phyloP scores from a whole-genome alignment of 768 basidiomycete species.

The Harrya chromipes region DNA sequence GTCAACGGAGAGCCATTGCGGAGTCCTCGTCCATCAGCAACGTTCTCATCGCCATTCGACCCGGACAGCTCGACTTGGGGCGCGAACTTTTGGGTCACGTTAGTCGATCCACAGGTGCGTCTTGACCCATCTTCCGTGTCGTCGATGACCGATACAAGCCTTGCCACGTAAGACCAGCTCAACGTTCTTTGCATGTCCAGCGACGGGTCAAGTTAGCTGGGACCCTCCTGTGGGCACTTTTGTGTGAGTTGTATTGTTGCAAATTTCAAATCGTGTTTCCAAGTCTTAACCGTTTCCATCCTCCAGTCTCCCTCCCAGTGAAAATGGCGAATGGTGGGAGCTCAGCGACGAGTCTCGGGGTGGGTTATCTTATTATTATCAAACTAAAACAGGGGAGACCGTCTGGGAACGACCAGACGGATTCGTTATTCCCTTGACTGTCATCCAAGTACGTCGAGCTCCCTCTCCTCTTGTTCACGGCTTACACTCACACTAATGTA shows the following conservation, averaged over 20 bases:
- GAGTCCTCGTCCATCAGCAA: slow-evolving; percentile 32
- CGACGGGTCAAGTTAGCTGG: slow-evolving; percentile 91
- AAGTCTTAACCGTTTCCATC: neutral
- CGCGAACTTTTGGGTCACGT: slow-evolving; percentile 91
- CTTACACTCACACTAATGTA: slow-evolving; percentile 5
- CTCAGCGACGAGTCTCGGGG: slow-evolving; percentile 79
- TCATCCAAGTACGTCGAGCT: slow-evolving; percentile 66
- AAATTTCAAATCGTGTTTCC: slow-evolving; percentile 19
- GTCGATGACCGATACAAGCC: slow-evolving; percentile 9
- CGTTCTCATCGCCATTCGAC: slow-evolving; percentile 18
- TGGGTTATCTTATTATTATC: slow-evolving; percentile 90
- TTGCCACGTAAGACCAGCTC: slow-evolving; percentile 43
- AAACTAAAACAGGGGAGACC: slow-evolving; percentile 87
- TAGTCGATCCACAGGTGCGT: slow-evolving; percentile 85
- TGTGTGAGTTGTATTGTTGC: slow-evolving; percentile 51
- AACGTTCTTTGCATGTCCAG: slow-evolving; percentile 90
- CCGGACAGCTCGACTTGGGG: slow-evolving; percentile 65
- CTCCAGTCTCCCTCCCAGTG: slow-evolving; percentile 72
- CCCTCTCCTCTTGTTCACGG: neutral
- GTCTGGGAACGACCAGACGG: slow-evolving; percentile 89
- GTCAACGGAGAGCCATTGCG: slow-evolving; percentile 33
- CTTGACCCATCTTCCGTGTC: slow-evolving; percentile 3
- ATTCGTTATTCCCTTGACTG: slow-evolving; percentile 87
- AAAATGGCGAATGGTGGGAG: slow-evolving; percentile 96
- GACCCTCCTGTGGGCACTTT: slow-evolving; percentile 88